These are phyloP conservation scores for Acephala macrosclerotiorum DNA, from an alignment of 2,329 filamentous ascomycete species.

Conservation along the genomic window DNA sequence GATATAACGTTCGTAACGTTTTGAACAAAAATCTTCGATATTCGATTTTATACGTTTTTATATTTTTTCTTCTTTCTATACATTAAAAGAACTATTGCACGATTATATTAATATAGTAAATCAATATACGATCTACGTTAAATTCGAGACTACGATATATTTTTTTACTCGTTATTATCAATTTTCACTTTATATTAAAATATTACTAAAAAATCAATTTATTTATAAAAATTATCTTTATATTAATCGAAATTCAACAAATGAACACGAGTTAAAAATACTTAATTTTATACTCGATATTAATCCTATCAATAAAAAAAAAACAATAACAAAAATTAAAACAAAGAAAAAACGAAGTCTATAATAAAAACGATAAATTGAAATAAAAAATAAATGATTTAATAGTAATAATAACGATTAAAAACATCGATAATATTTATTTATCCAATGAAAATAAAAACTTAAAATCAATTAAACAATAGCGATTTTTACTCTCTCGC, in stretches of 20 bases:
- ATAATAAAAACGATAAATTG: background rate
- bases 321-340: slow-evolving; percentile 15
- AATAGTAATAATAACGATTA: background rate
- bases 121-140: background rate
- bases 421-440: background rate
- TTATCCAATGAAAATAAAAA: background rate
- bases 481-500: slow-evolving; percentile 20
- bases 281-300: background rate
- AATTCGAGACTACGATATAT: background rate
- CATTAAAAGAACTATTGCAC: background rate
- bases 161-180: background rate
- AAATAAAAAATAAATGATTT: slow-evolving; percentile 7
- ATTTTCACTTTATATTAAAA: background rate
- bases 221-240: background rate
- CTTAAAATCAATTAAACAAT: slow-evolving; percentile 11
- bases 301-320: too few species aligned
- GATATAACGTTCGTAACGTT: slow-evolving; percentile 17
- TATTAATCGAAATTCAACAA: background rate
- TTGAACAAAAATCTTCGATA: slow-evolving; percentile 15
- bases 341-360: too few species aligned
- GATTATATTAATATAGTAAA: background rate
- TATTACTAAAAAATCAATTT: background rate
- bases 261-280: background rate
- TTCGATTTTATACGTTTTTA: background rate
- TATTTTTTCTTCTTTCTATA: background rate